Conservation (phyloP, 163 green algal species). For the Scenedesmus sp. region DNA sequence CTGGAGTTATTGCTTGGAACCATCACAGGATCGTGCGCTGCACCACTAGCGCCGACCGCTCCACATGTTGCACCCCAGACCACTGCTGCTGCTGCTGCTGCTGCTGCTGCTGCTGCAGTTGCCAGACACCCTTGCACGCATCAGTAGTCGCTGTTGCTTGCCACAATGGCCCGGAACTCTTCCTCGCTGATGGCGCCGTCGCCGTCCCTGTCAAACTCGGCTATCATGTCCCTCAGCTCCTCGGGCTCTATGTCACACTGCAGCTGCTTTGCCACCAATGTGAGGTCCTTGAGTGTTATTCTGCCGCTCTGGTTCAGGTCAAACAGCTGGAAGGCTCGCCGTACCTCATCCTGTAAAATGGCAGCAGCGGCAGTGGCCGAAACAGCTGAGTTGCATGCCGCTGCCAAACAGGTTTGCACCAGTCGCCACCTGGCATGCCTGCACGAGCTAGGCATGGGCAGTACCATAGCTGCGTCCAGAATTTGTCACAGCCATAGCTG, state of each 20-base stretch:
- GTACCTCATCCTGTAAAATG: constrained; percentile 46
- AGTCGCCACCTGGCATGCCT: neutral
- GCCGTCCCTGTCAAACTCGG: constrained; percentile 60
- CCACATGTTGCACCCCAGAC: neutral
- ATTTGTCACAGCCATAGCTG: no score
- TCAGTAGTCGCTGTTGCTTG: neutral
- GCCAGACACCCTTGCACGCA: neutral
- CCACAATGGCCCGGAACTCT: constrained; percentile 58
- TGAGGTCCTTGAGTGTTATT: constrained; percentile 58
- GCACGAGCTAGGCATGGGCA: no score
- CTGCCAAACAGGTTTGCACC: no score
- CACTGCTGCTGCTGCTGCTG: neutral
- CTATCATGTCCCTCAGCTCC: constrained; percentile 67
- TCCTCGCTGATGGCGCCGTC: constrained; percentile 60
- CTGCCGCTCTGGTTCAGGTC: constrained; percentile 52
- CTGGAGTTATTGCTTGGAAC: no score
- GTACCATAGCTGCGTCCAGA: no score
- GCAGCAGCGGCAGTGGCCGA: neutral
- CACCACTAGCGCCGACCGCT: neutral
- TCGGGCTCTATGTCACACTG: constrained; percentile 58
- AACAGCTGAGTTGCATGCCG: neutral
- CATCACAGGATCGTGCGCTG: no score
- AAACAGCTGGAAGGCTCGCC: constrained; percentile 60
- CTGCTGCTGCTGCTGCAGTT: neutral
- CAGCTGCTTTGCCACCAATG: constrained; percentile 59